Percentiles rank a stretch among this genome's conserved stretches.
Conservation (phyloP, 352 stramenopile genomes). For the Phytopythium litorale region DNA sequence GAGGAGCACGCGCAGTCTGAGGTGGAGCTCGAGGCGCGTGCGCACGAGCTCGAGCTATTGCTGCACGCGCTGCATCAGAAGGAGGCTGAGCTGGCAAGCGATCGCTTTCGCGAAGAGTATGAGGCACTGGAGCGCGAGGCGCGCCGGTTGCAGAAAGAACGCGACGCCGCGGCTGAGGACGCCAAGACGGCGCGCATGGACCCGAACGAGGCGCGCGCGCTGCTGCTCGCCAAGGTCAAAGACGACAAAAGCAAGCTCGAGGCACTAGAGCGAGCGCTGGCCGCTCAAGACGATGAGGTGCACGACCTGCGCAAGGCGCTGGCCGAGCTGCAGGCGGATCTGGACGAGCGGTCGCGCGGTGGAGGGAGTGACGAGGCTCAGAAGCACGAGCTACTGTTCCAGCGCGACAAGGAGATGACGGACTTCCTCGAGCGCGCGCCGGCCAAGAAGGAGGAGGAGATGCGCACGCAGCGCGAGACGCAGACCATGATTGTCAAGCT, state of each 20-base stretch:
- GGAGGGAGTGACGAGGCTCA: slow-evolving; percentile 59
- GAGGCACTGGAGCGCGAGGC: slow-evolving; percentile 68
- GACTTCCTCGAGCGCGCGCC: slow-evolving; percentile 85
- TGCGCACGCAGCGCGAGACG: slow-evolving; percentile 42
- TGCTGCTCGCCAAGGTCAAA: slow-evolving; percentile 85
- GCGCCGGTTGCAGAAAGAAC: slow-evolving; percentile 68
- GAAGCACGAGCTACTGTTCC: slow-evolving; percentile 87
- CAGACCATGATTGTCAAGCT: slow-evolving; percentile 86
- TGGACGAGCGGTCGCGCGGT: slow-evolving; percentile 62
- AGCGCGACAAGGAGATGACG: slow-evolving; percentile 92
- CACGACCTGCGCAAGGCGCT: slow-evolving; percentile 51
- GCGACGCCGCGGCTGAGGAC: slow-evolving; percentile 75
- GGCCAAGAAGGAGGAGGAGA: slow-evolving; percentile 58
- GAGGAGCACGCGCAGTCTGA: slow-evolving; percentile 74
- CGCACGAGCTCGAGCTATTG: slow-evolving; percentile 64
- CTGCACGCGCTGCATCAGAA: slow-evolving; percentile 76
- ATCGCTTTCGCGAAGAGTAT: slow-evolving; percentile 76
- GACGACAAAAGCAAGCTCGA: slow-evolving; percentile 84
- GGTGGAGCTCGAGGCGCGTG: slow-evolving; percentile 65
- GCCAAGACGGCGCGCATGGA: slow-evolving; percentile 87
- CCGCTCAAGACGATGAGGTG: slow-evolving; percentile 47
- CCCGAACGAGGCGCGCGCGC: slow-evolving; percentile 76
- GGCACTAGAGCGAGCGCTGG: slow-evolving; percentile 56
- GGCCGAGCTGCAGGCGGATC: slow-evolving; percentile 49
- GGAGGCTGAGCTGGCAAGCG: slow-evolving; percentile 59